phyloP scores from a whole-genome alignment of 495 filamentous ascomycete genomes.

The Hypoxylon lenormandii region DNA sequence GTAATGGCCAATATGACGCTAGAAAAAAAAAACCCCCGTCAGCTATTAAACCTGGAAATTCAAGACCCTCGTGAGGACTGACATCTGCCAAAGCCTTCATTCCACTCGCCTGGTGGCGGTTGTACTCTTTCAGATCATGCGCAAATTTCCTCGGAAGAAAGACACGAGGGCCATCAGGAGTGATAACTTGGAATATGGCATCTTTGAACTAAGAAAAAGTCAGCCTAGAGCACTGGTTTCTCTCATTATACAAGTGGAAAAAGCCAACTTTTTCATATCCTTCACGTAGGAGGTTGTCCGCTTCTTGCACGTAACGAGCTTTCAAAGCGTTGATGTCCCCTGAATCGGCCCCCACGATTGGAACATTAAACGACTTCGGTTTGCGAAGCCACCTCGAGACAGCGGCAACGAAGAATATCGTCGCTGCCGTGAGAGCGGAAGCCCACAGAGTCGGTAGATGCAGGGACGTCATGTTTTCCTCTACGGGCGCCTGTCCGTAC shows the following conservation, averaged over 20 bases:
- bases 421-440: slow-evolving; percentile 21
- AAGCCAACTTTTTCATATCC: slow-evolving; percentile 41
- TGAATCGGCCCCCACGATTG: slow-evolving; percentile 33
- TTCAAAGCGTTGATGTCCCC: slow-evolving; percentile 36
- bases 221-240: slow-evolving; percentile 1
- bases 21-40: slow-evolving; percentile 36
- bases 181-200: slow-evolving; percentile 59
- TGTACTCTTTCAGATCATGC: slow-evolving; percentile 61
- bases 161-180: slow-evolving; percentile 51
- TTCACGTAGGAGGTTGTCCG: slow-evolving; percentile 45
- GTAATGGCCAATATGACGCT: slow-evolving; percentile 60
- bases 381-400: slow-evolving; percentile 26
- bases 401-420: slow-evolving; percentile 23
- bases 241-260: not conserved
- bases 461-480: slow-evolving; percentile 25
- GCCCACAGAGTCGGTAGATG: slow-evolving; percentile 31
- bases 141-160: slow-evolving; percentile 60
- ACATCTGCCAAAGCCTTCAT: slow-evolving; percentile 52
- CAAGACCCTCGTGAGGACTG: slow-evolving; percentile 5
- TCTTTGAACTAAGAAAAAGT: slow-evolving; percentile 33
- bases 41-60: slow-evolving; percentile 46
- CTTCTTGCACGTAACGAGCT: slow-evolving; percentile 42
- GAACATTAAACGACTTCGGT: slow-evolving; percentile 36
- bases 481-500: not conserved
- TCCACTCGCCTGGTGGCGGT: slow-evolving; percentile 53